These are phyloP conservation scores for Cymbidium sinense DNA, from an alignment of 106 monocot species.

Conservation along the genomic window DNA sequence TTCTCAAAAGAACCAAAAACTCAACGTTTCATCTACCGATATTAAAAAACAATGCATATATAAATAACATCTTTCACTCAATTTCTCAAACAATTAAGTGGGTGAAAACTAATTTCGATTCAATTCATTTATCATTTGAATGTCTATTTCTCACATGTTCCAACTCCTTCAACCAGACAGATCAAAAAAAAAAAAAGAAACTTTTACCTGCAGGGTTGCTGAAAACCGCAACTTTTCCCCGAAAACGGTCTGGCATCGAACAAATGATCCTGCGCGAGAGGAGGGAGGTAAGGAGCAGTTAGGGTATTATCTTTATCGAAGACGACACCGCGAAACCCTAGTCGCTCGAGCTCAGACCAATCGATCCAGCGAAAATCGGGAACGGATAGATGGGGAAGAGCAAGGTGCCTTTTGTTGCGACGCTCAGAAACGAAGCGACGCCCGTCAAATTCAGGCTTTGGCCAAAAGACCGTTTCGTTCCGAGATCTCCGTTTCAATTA, in stretches of 20 bases:
- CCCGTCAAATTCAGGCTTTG: constrained; percentile 70
- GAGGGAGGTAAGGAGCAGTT: constrained; percentile 74
- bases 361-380: constrained; percentile 78
- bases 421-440: constrained; percentile 33
- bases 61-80: constrained; percentile 65
- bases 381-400: constrained; percentile 67
- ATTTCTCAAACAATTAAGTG: constrained; percentile 44
- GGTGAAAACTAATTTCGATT: not conserved
- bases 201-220: constrained; percentile 74
- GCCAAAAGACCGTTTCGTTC: too few relatives aligned
- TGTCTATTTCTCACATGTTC: too few relatives aligned
- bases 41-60: constrained; percentile 96
- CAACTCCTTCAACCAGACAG: not conserved
- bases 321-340: constrained; percentile 84
- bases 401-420: constrained; percentile 42
- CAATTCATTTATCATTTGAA: not conserved
- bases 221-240: constrained; percentile 54
- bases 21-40: too few relatives aligned
- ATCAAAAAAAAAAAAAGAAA: not conserved
- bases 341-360: constrained; percentile 57
- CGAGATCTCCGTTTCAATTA: too few relatives aligned
- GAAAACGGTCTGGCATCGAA: constrained; percentile 34
- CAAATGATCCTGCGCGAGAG: constrained; percentile 40
- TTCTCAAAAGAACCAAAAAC: too few relatives aligned
- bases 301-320: constrained; percentile 98